Conservation (phyloP, 352 stramenopile species). For the Globisporangium iwayamae region DNA sequence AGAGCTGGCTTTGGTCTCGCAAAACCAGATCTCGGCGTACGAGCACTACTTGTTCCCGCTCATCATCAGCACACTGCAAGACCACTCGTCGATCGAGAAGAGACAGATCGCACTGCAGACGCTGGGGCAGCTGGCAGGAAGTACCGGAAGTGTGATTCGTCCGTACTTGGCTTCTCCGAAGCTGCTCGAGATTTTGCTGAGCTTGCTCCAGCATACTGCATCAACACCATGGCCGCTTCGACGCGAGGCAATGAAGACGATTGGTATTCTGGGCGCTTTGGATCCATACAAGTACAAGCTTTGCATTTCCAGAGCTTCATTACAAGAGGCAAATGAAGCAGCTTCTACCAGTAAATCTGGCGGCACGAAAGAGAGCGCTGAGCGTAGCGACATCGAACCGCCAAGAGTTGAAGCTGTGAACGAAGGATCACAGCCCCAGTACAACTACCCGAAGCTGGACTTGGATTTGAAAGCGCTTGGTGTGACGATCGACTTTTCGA, state of each 20-base stretch:
- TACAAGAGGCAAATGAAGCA: constrained; percentile 64
- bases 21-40: constrained; percentile 91
- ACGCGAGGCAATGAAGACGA: constrained; percentile 95
- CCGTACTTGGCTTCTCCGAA: constrained; percentile 96
- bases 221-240: constrained; percentile 90
- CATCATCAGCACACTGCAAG: constrained; percentile 95
- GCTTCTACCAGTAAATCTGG: constrained; percentile 26
- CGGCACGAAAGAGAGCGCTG: constrained; percentile 12
- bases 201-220: constrained; percentile 90
- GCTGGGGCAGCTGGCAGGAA: constrained; percentile 92
- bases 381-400: constrained; percentile 3
- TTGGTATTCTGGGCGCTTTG: constrained; percentile 94
- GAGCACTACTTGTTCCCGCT: constrained; percentile 93
- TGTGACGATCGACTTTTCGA: constrained; percentile 47
- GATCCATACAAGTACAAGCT: constrained; percentile 96
- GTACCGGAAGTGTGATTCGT: constrained; percentile 91
- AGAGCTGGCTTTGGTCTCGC: constrained; percentile 90
- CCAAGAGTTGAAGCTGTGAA: background rate
- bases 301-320: constrained; percentile 60
- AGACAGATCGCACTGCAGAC: constrained; percentile 94
- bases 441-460: constrained; percentile 42
- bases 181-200: constrained; percentile 92
- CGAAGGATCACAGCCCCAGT: constrained; percentile 23
- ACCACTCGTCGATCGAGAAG: constrained; percentile 95
- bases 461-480: constrained; percentile 63